A percentile compares a stretch with the other conserved stretches of the same genome.
Conservation (phyloP, 257 asterid species). For the Gardenia jasminoides region DNA sequence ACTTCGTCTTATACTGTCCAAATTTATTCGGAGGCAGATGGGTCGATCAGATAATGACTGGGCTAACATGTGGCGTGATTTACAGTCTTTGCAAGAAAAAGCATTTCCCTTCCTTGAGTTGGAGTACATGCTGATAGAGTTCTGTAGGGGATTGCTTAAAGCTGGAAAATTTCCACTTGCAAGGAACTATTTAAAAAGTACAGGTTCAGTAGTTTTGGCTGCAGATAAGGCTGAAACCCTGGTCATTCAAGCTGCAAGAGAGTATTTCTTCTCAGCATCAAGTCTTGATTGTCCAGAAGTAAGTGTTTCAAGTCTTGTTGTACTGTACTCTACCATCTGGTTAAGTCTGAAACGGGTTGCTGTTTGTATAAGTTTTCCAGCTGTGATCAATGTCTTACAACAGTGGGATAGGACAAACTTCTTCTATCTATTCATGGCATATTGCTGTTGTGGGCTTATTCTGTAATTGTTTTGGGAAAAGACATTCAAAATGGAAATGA, state of each 20-base stretch:
- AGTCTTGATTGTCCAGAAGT: slow-evolving; percentile 92
- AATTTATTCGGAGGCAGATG: slow-evolving; percentile 81
- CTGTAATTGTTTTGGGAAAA: background rate
- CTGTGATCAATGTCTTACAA: background rate
- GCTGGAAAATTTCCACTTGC: slow-evolving; percentile 92
- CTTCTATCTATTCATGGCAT: background rate
- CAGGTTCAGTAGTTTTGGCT: slow-evolving; percentile 75
- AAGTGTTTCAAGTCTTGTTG: slow-evolving; percentile 23
- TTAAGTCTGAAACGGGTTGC: background rate
- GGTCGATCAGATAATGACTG: slow-evolving; percentile 89
- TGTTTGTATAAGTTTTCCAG: background rate
- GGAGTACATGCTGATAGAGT: slow-evolving; percentile 84
- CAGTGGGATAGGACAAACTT: background rate
- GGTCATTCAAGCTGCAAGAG: slow-evolving; percentile 98
- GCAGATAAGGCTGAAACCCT: slow-evolving; percentile 92
- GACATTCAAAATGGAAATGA: background rate
- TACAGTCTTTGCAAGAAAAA: slow-evolving; percentile 85
- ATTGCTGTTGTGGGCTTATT: background rate
- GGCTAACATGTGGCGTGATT: slow-evolving; percentile 95
- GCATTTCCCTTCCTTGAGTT: slow-evolving; percentile 88
- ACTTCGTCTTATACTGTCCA: slow-evolving; percentile 89
- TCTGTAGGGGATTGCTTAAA: slow-evolving; percentile 96
- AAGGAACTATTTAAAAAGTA: slow-evolving; percentile 92
- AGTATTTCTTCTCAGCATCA: slow-evolving; percentile 96
- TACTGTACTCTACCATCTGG: background rate